Conservation (phyloP, 1,284 basidiomycete species). For the Heliocybe sulcata region DNA sequence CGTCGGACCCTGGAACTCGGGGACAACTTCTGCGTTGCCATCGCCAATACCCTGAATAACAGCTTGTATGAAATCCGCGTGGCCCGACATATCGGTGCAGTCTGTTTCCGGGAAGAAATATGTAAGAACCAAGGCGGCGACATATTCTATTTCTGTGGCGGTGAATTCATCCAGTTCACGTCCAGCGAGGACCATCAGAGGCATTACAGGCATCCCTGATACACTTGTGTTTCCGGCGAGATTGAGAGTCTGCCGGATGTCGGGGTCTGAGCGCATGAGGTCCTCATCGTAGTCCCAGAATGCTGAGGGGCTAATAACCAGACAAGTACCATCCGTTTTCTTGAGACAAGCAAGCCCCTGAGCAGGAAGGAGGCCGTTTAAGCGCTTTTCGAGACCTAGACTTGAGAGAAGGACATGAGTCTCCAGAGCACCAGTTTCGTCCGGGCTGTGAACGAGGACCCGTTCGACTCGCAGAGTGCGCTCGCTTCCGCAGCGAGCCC, state of each 20-base stretch:
- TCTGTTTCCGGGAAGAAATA: constrained; percentile 72
- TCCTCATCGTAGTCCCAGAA: constrained; percentile 66
- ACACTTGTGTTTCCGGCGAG: constrained; percentile 43
- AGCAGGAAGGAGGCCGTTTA: constrained; percentile 37
- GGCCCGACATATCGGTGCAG: constrained; percentile 56
- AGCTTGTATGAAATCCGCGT: constrained; percentile 53
- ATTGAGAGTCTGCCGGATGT: constrained; percentile 52
- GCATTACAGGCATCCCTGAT: constrained; percentile 53
- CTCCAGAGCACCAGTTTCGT: constrained; percentile 50
- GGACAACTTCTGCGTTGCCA: constrained; percentile 33
- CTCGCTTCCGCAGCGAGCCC: constrained; percentile 65
- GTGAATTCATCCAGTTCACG: constrained; percentile 47
- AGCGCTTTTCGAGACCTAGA: constrained; percentile 51
- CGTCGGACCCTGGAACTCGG: constrained; percentile 48
- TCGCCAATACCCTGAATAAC: constrained; percentile 40
- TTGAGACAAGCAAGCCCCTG: constrained; percentile 44
- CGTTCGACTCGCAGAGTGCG: constrained; percentile 76
- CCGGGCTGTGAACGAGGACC: constrained; percentile 57
- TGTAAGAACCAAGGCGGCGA: constrained; percentile 66
- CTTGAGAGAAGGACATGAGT: constrained; percentile 54
- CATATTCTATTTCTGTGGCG: constrained; percentile 46
- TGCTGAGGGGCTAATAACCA: constrained; percentile 63
- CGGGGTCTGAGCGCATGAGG: constrained; percentile 41
- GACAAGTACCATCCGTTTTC: constrained; percentile 42
- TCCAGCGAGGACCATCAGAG: constrained; percentile 72